Evolutionary conservation across 345 rosid genomes (phyloP).

Genomic region (Reutealis trisperma): DNA sequence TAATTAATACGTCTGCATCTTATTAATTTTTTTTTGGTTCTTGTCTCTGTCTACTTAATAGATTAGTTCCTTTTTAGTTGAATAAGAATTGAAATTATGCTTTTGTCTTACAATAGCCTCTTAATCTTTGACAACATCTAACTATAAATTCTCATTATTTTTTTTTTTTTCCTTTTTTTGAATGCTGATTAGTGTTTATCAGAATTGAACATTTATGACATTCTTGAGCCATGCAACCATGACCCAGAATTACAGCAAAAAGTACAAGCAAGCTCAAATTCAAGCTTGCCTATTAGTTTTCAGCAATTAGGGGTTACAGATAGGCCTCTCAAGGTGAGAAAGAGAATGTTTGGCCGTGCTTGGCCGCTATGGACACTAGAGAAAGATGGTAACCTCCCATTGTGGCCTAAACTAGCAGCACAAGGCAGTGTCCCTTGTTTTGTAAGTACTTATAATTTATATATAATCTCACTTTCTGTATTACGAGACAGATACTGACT

Average conservation of each 20-base stretch:
- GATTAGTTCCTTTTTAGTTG: no score
- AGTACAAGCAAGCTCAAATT: constrained; percentile 14
- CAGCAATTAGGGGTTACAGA: constrained; percentile 35
- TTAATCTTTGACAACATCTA: background rate
- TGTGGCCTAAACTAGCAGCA: constrained; percentile 29
- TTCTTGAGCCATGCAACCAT: constrained; percentile 54
- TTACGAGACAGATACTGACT: no score
- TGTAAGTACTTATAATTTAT: constrained; percentile 29
- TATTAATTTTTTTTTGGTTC: no score
- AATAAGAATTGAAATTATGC: no score
- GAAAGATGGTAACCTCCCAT: constrained; percentile 35
- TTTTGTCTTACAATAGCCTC: no score
- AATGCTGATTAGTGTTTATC: constrained; percentile 24
- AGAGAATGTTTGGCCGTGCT: constrained; percentile 49
- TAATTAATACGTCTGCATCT: no score
- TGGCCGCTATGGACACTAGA: constrained; percentile 41
- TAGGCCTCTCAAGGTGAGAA: constrained; percentile 39
- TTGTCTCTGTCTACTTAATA: no score
- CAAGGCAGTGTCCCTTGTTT: constrained; percentile 26
- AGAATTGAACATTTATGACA: constrained; percentile 44
- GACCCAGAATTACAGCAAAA: constrained; percentile 19
- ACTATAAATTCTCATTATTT: background rate
- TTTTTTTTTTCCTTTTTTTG: background rate
- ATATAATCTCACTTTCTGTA: no score
- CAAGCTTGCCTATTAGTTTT: constrained; percentile 43